These are phyloP conservation scores for Pseudozyma sp. DNA, from an alignment of 1,284 basidiomycete genomes.

Conservation along the genomic window DNA sequence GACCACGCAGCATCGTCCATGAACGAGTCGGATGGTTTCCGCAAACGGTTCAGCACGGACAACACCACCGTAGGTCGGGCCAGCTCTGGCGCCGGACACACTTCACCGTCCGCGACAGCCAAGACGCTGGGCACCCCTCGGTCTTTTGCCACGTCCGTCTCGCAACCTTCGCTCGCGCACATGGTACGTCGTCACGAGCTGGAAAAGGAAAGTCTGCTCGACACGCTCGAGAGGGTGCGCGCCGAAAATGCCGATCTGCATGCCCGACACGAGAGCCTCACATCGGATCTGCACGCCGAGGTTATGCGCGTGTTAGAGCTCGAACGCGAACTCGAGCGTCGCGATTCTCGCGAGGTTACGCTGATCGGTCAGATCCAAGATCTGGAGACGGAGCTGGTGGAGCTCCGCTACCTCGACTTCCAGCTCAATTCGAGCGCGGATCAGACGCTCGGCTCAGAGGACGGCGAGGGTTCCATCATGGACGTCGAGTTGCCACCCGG, in stretches of 20 bases:
- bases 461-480: constrained; percentile 45
- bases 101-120: constrained; percentile 55
- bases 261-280: constrained; percentile 39
- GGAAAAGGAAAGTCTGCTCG: constrained; percentile 58
- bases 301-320: constrained; percentile 59
- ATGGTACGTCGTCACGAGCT: constrained; percentile 57
- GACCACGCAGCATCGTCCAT: constrained; percentile 34
- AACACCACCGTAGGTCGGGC: constrained; percentile 43
- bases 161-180: constrained; percentile 44
- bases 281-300: constrained; percentile 57
- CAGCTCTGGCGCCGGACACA: constrained; percentile 54
- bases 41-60: constrained; percentile 47
- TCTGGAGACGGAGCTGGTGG: constrained; percentile 43
- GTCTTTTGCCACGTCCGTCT: constrained; percentile 43
- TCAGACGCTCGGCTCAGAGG: constrained; percentile 37
- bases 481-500: constrained; percentile 32
- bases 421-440: constrained; percentile 40
- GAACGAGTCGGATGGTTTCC: constrained; percentile 27
- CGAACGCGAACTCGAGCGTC: constrained; percentile 54
- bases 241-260: constrained; percentile 44
- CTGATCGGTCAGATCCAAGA: constrained; percentile 42
- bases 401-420: constrained; percentile 37
- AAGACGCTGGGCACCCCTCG: constrained; percentile 60
- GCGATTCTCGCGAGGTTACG: constrained; percentile 42
- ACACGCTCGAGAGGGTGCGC: constrained; percentile 51